Evolutionary conservation across 495 filamentous ascomycete species (phyloP), one percentile per base, ranked within the genome.

Genomic region (Tuber umbilicatum): DNA sequence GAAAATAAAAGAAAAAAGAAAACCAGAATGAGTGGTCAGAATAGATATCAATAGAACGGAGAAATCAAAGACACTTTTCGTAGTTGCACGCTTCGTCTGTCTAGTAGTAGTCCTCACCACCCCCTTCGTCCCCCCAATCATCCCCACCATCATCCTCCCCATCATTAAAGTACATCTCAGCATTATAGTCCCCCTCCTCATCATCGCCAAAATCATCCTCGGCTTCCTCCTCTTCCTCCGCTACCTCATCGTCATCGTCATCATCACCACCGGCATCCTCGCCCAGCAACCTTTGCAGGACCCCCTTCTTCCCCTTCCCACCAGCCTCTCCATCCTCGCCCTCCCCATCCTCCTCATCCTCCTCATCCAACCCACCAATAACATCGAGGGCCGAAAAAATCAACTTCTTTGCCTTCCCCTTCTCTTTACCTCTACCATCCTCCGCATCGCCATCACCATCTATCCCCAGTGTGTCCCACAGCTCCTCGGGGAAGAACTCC

Each of bases 151-250:
- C 73, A 71, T 82, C 81, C 27, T 81, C 81, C 14, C 78, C 81
- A 40, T 75, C 75, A 31, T 78, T 74, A 31, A 82, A 82, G 70
- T 82, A 82, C 70, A 79, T 81, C 40, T 82, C 81, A 27, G 81
- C 81, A 74, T 82, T 82, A 45, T 82, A 82, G 69, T 82, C 81
- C 6, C 80, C 81, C 72, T 81, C 81, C 64, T 79, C 81, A 40
- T 82, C 81, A 69, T 82, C 80, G 9, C 73, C 76, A 43, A 81
- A 78, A 40, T 80, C 77, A 72, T 82, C 81, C 71, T 80, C 78
- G 73, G 72, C 69, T 38, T 80, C 79, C 55, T 79, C 79, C 70
- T 80, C 73, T 69, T 76, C 79, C 42, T 81, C 76, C 12, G 73
- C 75, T 55, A 27, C n/a, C 50, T 60, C 50, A 60, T 60, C 50